phyloP scores from a whole-genome alignment of 2,329 filamentous ascomycete genomes.

The Incumbomyces lentus region DNA sequence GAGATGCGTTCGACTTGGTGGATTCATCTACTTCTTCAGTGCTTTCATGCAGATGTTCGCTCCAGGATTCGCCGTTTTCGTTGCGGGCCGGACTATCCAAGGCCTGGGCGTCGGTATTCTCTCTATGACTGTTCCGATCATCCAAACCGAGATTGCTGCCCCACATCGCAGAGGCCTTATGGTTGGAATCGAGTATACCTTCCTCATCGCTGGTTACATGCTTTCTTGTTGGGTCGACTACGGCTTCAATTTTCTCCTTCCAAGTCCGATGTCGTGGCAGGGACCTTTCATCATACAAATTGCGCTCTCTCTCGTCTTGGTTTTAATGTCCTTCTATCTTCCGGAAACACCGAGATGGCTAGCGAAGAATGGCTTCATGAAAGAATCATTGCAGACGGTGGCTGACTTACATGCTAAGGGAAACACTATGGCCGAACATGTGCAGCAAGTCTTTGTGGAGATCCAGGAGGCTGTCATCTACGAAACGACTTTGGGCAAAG shows the following conservation, averaged over 20 bases:
- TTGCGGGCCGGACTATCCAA: conserved; percentile 31
- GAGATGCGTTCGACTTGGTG: conserved; percentile 32
- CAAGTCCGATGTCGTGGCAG: too few relatives aligned
- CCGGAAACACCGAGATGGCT: conserved; percentile 46
- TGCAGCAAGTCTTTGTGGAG: conserved; percentile 29
- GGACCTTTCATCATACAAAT: too few relatives aligned
- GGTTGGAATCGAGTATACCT: too few relatives aligned
- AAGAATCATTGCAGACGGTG: conserved; percentile 32
- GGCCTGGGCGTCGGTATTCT: conserved; percentile 34
- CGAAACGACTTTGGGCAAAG: conserved; percentile 27
- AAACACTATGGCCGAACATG: conserved; percentile 26
- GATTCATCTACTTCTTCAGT: conserved; percentile 12
- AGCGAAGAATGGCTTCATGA: conserved; percentile 31
- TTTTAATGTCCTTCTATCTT: conserved; percentile 44
- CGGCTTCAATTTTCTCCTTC: too few relatives aligned
- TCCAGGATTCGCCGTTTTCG: conserved; percentile 27
- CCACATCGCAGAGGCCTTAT: conserved; percentile 29
- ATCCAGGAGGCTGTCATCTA: conserved; percentile 31
- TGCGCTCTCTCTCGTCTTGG: too few relatives aligned
- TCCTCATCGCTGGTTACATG: too few relatives aligned
- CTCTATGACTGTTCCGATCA: conserved; percentile 33
- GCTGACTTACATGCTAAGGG: conserved; percentile 31
- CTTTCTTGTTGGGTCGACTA: too few relatives aligned
- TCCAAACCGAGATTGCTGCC: conserved; percentile 30
- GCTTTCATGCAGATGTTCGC: conserved; percentile 34